Conservation (phyloP, 768 basidiomycete genomes). For the Psilocybe cubensis region DNA sequence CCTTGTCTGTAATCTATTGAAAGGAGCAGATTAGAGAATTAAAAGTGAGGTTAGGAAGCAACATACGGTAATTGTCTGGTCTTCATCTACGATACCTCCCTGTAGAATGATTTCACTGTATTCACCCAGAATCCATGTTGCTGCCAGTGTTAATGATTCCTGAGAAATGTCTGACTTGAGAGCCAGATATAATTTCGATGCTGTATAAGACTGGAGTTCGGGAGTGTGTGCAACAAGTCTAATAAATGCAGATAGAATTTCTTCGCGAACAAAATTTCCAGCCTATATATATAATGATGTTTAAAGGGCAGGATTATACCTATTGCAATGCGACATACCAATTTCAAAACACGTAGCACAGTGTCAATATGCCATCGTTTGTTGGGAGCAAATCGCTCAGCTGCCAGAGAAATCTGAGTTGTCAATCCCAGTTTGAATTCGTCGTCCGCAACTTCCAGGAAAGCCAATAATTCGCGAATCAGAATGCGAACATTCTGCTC, state of each 20-base stretch:
- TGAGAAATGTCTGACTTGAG: slow-evolving; percentile 93
- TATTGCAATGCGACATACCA: slow-evolving; percentile 53
- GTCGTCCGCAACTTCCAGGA: slow-evolving; percentile 97
- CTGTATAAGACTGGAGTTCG: slow-evolving; percentile 94
- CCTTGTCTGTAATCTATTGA: slow-evolving; percentile 73
- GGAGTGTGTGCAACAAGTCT: slow-evolving; percentile 96
- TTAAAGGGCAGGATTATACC: background rate
- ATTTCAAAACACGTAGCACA: slow-evolving; percentile 86
- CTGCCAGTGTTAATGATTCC: slow-evolving; percentile 90
- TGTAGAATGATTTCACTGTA: slow-evolving; percentile 91
- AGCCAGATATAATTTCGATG: slow-evolving; percentile 87
- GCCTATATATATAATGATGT: slow-evolving; percentile 54
- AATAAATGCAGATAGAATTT: slow-evolving; percentile 93
- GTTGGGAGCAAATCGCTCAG: slow-evolving; percentile 96
- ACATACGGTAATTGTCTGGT: slow-evolving; percentile 66
- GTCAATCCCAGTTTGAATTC: slow-evolving; percentile 99
- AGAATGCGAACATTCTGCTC: slow-evolving; percentile 93
- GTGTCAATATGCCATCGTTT: slow-evolving; percentile 99
- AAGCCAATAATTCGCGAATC: slow-evolving; percentile 90
- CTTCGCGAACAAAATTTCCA: slow-evolving; percentile 97
- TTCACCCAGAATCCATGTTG: slow-evolving; percentile 96
- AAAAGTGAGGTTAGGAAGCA: background rate
- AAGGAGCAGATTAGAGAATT: background rate
- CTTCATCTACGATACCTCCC: slow-evolving; percentile 77
- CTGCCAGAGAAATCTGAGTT: slow-evolving; percentile 94